A percentile compares a stretch with the other conserved stretches of the same genome.
Evolutionary conservation across 2,329 filamentous ascomycete genomes (phyloP).

Genomic region (Fusarium nygamai): DNA sequence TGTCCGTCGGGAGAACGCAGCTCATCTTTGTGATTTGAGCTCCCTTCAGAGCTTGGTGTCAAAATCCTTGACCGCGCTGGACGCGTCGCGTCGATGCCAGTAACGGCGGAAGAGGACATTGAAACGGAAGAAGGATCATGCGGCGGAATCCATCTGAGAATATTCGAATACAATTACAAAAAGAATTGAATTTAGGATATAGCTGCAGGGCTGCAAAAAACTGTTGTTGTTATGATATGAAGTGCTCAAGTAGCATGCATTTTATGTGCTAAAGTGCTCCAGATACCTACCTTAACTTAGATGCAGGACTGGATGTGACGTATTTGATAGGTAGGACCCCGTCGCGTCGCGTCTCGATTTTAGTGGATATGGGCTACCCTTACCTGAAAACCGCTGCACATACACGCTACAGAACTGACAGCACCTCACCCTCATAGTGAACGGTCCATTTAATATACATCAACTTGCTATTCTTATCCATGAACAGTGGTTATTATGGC

Average conservation of each 20-base stretch:
- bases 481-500: background rate
- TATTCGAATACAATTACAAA: background rate
- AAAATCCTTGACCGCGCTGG: conserved; percentile 53
- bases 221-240: conserved; percentile 20
- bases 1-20: conserved; percentile 41
- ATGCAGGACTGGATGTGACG: conserved; percentile 8
- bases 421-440: background rate
- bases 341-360: conserved; percentile 18
- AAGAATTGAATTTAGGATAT: conserved; percentile 13
- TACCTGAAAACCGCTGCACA: background rate
- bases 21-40: conserved; percentile 50
- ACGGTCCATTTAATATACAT: background rate
- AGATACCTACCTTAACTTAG: background rate
- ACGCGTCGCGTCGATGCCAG: conserved; percentile 61
- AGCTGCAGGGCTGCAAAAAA: conserved; percentile 11
- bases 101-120: conserved; percentile 49
- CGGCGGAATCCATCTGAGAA: conserved; percentile 26
- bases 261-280: conserved; percentile 26
- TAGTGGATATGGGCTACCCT: background rate
- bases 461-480: background rate
- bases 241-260: conserved; percentile 3
- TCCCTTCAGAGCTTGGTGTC: conserved; percentile 53
- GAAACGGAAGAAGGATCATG: conserved; percentile 29
- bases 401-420: background rate
- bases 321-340: conserved; percentile 11